Evolutionary conservation across 2,329 filamentous ascomycete species (phyloP).

Genomic region (Alternaria ethzedia): DNA sequence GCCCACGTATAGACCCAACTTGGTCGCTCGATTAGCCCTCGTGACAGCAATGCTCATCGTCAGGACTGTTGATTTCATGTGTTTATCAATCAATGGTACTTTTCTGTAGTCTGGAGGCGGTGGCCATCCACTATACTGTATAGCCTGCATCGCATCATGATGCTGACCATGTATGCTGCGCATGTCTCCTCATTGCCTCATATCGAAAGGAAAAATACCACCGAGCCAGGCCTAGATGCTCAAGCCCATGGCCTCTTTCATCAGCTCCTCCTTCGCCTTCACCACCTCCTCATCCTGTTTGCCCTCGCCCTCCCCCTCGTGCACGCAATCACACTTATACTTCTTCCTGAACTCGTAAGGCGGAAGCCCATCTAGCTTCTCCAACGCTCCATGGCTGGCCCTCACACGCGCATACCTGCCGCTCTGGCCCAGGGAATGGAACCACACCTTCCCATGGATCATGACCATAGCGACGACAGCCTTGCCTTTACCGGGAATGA

Average conservation of each 20-base stretch:
- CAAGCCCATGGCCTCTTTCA: slow-evolving; percentile 26
- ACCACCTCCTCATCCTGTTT: not conserved
- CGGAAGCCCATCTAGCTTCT: slow-evolving; percentile 57
- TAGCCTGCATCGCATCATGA: not conserved
- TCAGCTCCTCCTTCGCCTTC: slow-evolving; percentile 13
- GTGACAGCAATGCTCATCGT: not conserved
- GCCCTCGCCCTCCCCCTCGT: slow-evolving; percentile 13
- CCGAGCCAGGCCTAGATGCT: slow-evolving; percentile 15
- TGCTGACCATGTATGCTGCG: not conserved
- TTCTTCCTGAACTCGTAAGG: slow-evolving; percentile 64
- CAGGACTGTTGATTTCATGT: not conserved
- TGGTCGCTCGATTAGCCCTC: not conserved
- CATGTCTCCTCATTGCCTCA: not conserved
- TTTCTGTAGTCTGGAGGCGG: not conserved
- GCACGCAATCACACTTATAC: slow-evolving; percentile 69
- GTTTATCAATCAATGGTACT: not conserved
- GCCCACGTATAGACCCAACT: not conserved
- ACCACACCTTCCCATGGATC: slow-evolving; percentile 74
- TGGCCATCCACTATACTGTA: not conserved
- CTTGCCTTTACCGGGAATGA: slow-evolving; percentile 53
- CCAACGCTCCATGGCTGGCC: slow-evolving; percentile 66
- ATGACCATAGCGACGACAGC: slow-evolving; percentile 73
- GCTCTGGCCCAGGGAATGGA: slow-evolving; percentile 66
- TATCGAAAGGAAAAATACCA: not conserved
- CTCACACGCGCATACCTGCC: slow-evolving; percentile 75